A percentile compares a stretch with the other conserved stretches of the same genome.
Conservation (phyloP, 106 monocot species). For the Dioscorea alata region DNA sequence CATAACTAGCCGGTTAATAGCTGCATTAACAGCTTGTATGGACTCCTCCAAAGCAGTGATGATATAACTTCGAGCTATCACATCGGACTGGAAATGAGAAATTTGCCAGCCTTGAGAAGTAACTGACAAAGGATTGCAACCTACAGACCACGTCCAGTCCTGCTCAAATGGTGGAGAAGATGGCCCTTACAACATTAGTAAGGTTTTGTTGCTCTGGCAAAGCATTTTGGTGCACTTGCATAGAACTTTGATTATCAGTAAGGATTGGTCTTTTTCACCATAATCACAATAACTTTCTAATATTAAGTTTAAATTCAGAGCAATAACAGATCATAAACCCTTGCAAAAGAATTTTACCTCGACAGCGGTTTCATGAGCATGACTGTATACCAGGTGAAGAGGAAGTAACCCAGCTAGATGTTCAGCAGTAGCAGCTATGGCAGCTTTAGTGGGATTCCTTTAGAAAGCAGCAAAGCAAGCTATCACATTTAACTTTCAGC, state of each 20-base stretch:
- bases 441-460: conserved; percentile 89
- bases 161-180: conserved; percentile 12
- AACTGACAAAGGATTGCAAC: conserved; percentile 84
- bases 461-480: neutral
- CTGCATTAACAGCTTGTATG: conserved; percentile 69
- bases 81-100: conserved; percentile 78
- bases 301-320: neutral
- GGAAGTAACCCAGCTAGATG: conserved; percentile 90
- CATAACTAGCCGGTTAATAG: conserved; percentile 59
- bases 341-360: conserved; percentile 45
- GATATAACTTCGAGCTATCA: conserved; percentile 81
- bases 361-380: conserved; percentile 89
- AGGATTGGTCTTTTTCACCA: neutral
- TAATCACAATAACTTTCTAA: neutral
- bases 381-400: conserved; percentile 90
- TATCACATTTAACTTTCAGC: too few species aligned
- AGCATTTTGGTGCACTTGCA: neutral
- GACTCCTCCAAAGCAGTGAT: conserved; percentile 92
- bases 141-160: conserved; percentile 99
- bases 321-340: neutral
- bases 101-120: conserved; percentile 86
- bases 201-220: neutral
- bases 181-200: neutral
- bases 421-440: conserved; percentile 84
- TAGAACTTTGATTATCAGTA: neutral